Evolutionary conservation across 106 monocot genomes (phyloP).

Genomic region (Alisma plantagoaquatica): DNA sequence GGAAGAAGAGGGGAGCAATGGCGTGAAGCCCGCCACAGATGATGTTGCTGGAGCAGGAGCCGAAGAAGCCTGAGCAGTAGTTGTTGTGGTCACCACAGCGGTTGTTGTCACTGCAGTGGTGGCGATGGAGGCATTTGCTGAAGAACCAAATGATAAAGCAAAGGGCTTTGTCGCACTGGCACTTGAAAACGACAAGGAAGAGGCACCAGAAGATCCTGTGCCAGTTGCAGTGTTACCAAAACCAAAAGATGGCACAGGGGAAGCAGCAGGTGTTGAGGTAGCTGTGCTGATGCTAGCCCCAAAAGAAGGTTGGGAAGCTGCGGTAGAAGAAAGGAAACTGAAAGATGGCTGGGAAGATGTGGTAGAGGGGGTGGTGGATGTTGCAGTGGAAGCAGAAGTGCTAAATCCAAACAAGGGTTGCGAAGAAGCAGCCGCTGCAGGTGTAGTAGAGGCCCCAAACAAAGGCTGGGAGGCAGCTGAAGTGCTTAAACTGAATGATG

Average conservation of each 20-base stretch:
- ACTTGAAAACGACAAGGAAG: background rate
- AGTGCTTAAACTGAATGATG: background rate
- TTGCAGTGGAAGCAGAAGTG: background rate
- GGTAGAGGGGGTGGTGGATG: background rate
- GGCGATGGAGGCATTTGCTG: background rate
- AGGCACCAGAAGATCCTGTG: no score
- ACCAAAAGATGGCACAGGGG: no score
- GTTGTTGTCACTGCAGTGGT: background rate
- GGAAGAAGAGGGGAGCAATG: slow-evolving; percentile 1
- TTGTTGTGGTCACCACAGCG: background rate
- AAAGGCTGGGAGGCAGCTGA: background rate
- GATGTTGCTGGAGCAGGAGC: background rate
- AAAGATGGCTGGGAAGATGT: no score
- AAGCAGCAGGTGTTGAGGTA: no score
- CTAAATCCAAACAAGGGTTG: no score
- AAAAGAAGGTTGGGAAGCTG: no score
- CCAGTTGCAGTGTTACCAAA: no score
- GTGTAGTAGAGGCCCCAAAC: no score
- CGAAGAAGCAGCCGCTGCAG: background rate
- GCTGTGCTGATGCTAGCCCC: no score
- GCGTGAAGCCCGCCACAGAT: background rate
- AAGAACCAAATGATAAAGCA: slow-evolving; percentile 4
- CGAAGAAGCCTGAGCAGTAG: background rate
- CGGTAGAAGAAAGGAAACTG: no score
- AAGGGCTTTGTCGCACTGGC: background rate